A percentile compares a stretch with the other conserved stretches of the same genome.
phyloP scores from a whole-genome alignment of 2,329 filamentous ascomycete species.

The Colletotrichum tanaceti region DNA sequence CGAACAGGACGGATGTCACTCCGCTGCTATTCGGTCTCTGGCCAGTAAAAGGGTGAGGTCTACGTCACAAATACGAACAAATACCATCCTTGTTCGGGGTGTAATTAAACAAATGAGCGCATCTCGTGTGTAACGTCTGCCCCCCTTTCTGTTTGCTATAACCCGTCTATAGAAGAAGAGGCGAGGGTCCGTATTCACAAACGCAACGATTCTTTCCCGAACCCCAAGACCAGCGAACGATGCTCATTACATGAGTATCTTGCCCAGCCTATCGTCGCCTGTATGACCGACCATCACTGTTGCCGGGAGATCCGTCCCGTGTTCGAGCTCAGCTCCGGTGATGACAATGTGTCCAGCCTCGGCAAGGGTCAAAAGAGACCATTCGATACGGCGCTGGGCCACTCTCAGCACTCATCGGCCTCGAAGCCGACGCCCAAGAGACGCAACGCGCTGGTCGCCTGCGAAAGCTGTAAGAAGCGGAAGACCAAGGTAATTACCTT shows the following conservation, averaged over 20 bases:
- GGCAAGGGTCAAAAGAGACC: background rate
- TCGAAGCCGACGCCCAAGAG: slow-evolving; percentile 4
- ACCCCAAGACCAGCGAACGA: background rate
- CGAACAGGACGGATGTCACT: background rate
- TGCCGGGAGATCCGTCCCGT: slow-evolving; percentile 29
- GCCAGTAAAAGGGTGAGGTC: too few species aligned
- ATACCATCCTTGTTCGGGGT: background rate
- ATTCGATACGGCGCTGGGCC: too few species aligned
- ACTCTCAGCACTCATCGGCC: background rate
- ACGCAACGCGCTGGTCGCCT: slow-evolving; percentile 23
- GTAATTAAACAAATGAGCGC: too few species aligned
- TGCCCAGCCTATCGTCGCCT: background rate
- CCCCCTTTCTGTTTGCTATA: too few species aligned
- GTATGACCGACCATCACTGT: slow-evolving; percentile 5
- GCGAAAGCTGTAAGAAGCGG: slow-evolving; percentile 21
- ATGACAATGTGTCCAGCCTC: background rate
- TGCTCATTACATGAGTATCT: background rate
- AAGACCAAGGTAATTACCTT: slow-evolving; percentile 36
- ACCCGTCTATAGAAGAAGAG: too few species aligned
- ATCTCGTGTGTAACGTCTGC: background rate
- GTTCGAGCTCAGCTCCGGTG: background rate
- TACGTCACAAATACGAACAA: background rate
- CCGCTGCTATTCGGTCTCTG: background rate
- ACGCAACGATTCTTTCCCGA: background rate
- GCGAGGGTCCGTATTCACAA: background rate